Evolutionary conservation across 1,284 basidiomycete genomes (phyloP), one percentile per base, ranked within the genome.

Genomic region (Cryptococcus deneoformans): DNA sequence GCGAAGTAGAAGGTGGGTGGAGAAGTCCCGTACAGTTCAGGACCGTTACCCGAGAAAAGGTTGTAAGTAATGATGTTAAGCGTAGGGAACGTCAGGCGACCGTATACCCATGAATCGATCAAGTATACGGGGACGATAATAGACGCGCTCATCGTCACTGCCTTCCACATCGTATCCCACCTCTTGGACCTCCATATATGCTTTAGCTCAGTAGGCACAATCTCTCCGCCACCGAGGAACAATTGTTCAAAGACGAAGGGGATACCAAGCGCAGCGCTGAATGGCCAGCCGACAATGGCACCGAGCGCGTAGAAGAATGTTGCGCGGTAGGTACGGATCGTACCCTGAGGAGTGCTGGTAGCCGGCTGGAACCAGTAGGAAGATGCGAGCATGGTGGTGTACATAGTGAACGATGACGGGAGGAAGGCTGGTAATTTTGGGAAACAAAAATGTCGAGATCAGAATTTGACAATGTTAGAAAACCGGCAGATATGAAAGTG

Each of bases 41-140:
- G 92, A 42, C 88, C 85, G 36, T 83, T 84, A 2, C 63, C 57
- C 1, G 79, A 77, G 75, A 99, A 90, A 62, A 99, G 82, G 77
- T 99, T 99, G 82, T 99, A 99, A 53, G 82, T 80, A 70, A 99
- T 75, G 62, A 98, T 95, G 77, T 99, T 97, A 86, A 92, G 90
- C 1, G 94, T 89, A 1, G 91, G 90, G 57, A 97, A 78, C 1
- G 84, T 82, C 43, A 86, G 78, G 59, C 83, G 85, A 36, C 91
- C 92, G 71, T 98, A 99, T 3, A 89, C 92, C 62, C 89, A 81
- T 35, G 87, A 90, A 80, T 99, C 96, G 60, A 96, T 80, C 16
- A 81, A 81, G 59, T 89, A 76, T 55, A 93, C 85, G 1, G 92
- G 91, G 69, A 92, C 92, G 57, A 90, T 83, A 50, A 93, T 74